These are phyloP conservation scores for Haplosporangium sp. DNA, from an alignment of 371 early-diverging fungal species.

Conservation along the genomic window DNA sequence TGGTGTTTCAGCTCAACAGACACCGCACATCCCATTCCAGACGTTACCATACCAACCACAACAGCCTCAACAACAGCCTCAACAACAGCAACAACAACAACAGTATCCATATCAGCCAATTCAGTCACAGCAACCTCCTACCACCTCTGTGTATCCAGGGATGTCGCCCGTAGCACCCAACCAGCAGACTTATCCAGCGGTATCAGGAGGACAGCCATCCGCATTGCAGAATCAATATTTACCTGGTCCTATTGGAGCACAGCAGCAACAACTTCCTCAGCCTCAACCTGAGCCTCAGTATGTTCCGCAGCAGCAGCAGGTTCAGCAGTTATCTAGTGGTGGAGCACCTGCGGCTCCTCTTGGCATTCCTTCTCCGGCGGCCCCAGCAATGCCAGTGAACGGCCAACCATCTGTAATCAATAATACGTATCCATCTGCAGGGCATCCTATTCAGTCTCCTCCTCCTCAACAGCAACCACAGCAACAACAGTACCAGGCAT, in stretches of 20 bases:
- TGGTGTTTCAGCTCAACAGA: conserved; percentile 9
- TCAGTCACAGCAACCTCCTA: conserved; percentile 8
- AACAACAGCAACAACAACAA: conserved; percentile 12
- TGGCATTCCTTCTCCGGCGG: too few species aligned
- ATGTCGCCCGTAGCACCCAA: conserved; percentile 4
- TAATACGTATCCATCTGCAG: conserved; percentile 17
- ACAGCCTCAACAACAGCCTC: conserved; percentile 11
- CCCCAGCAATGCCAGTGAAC: conserved; percentile 4
- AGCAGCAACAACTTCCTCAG: conserved; percentile 16
- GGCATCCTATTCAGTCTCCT: conserved; percentile 21
- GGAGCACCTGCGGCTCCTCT: not conserved
- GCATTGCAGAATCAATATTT: conserved; percentile 7
- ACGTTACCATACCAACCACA: conserved; percentile 26
- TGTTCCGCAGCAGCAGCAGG: conserved; percentile 8
- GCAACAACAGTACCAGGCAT: conserved; percentile 3
- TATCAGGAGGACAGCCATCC: conserved; percentile 1
- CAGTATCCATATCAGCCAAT: conserved; percentile 20
- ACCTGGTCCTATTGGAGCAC: conserved; percentile 8
- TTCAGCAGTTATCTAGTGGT: conserved; percentile 1
- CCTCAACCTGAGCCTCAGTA: conserved; percentile 7
- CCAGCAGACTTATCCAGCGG: conserved; percentile 16
- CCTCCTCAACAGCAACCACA: conserved; percentile 8
- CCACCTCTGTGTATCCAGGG: conserved; percentile 1
- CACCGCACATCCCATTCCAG: conserved; percentile 32
- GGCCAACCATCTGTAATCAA: conserved; percentile 12